These are phyloP conservation scores for Phytophthora multivora DNA, from an alignment of 352 stramenopile species.

Conservation along the genomic window DNA sequence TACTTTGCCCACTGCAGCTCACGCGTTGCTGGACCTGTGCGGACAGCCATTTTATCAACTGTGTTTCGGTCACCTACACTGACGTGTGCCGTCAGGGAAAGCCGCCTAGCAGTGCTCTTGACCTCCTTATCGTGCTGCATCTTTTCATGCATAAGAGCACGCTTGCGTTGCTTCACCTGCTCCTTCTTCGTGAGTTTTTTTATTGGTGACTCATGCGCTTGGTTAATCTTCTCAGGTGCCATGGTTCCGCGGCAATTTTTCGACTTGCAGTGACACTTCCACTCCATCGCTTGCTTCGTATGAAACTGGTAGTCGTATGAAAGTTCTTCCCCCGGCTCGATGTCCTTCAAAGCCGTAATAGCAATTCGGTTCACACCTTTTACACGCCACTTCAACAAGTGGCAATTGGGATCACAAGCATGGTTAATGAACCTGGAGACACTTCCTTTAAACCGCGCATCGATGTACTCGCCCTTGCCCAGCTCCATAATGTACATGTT, in stretches of 20 bases:
- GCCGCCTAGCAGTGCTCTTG: conserved; percentile 62
- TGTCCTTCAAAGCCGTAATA: conserved; percentile 92
- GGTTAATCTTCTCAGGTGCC: conserved; percentile 81
- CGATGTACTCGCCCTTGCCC: conserved; percentile 93
- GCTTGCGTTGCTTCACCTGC: conserved; percentile 67
- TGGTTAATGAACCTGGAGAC: conserved; percentile 98
- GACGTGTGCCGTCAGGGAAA: conserved; percentile 69
- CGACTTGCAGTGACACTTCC: conserved; percentile 86
- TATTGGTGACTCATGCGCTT: conserved; percentile 24
- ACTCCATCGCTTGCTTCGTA: conserved; percentile 85
- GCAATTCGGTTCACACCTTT: conserved; percentile 92
- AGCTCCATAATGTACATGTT: conserved; percentile 98
- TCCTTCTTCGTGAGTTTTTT: conserved; percentile 89
- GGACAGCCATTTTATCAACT: conserved; percentile 61
- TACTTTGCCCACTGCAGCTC: conserved; percentile 67
- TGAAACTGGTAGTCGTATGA: conserved; percentile 97
- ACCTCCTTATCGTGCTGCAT: conserved; percentile 70
- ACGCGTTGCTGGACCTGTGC: conserved; percentile 53
- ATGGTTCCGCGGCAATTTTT: conserved; percentile 87
- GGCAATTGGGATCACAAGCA: conserved; percentile 96
- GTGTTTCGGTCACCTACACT: conserved; percentile 53
- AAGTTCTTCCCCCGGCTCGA: conserved; percentile 89
- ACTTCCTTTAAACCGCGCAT: conserved; percentile 93
- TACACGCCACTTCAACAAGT: conserved; percentile 95
- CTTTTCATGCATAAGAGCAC: conserved; percentile 65